Conservation (phyloP, 2,329 filamentous ascomycete genomes). For the Microsporum ferrugineum region DNA sequence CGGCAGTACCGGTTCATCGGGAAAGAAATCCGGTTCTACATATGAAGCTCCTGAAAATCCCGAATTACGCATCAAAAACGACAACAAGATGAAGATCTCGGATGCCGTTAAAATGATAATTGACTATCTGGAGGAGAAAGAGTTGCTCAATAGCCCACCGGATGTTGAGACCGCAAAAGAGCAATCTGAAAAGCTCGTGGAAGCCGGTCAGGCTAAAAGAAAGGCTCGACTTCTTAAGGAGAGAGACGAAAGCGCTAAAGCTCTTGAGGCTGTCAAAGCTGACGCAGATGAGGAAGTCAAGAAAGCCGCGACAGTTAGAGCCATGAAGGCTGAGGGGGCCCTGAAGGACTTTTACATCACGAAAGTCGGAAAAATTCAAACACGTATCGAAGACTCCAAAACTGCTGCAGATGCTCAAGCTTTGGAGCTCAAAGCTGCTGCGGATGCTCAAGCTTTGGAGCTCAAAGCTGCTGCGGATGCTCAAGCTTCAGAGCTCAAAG, state of each 20-base stretch:
- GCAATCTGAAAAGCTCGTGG: no score
- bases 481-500: background rate
- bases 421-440: background rate
- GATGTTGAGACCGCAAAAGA: background rate
- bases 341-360: background rate
- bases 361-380: background rate
- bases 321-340: background rate
- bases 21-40: conserved; percentile 56
- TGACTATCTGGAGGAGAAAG: conserved; percentile 53
- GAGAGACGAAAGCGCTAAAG: conserved; percentile 6
- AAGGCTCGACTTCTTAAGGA: no score
- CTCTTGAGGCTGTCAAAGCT: conserved; percentile 14
- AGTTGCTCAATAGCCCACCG: conserved; percentile 43
- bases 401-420: no score
- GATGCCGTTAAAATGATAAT: conserved; percentile 72
- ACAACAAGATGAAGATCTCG: conserved; percentile 75
- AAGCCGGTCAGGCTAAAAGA: no score
- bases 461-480: background rate
- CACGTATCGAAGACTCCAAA: no score
- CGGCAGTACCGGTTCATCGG: no score
- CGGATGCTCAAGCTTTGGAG: background rate
- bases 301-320: no score
- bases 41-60: conserved; percentile 81
- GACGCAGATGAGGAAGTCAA: no score
- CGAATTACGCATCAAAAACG: conserved; percentile 64